A percentile compares a stretch with the other conserved stretches of the same genome.
Evolutionary conservation across 1,284 basidiomycete species (phyloP).

Genomic region (Ceratobasidium sp.): DNA sequence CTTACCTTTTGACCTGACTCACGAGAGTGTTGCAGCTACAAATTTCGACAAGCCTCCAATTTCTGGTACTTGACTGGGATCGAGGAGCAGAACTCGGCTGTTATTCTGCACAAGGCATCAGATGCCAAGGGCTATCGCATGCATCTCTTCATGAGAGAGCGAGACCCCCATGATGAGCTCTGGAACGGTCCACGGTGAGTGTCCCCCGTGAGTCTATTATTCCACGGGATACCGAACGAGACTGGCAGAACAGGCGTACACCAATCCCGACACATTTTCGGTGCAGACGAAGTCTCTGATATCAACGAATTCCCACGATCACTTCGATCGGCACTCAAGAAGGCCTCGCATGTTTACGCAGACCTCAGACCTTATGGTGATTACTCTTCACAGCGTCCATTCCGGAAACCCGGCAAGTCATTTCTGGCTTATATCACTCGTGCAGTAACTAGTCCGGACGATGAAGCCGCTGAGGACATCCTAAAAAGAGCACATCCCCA

Average conservation of each 20-base stretch:
- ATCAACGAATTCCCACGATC: conserved; percentile 69
- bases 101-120: conserved; percentile 72
- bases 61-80: conserved; percentile 97
- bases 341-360: conserved; percentile 62
- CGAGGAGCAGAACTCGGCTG: conserved; percentile 91
- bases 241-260: conserved; percentile 68
- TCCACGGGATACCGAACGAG: no score
- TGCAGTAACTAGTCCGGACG: conserved; percentile 61
- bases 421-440: conserved; percentile 65
- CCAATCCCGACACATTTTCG: conserved; percentile 75
- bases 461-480: conserved; percentile 64
- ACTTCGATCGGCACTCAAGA: conserved; percentile 64
- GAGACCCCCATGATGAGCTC: conserved; percentile 82
- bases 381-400: conserved; percentile 60
- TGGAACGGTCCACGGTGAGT: conserved; percentile 87
- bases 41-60: conserved; percentile 93
- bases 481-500: conserved; percentile 65
- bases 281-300: conserved; percentile 75
- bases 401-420: conserved; percentile 60
- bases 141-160: conserved; percentile 88
- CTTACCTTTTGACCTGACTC: not conserved
- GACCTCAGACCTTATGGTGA: conserved; percentile 52
- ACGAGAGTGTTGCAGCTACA: conserved; percentile 75
- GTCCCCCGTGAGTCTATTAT: no score
- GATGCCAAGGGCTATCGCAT: conserved; percentile 85